A percentile compares a stretch with the other conserved stretches of the same genome.
These are phyloP conservation scores for Thermothielavioides terrestris DNA, from an alignment of 495 filamentous ascomycete genomes.

Conservation along the genomic window DNA sequence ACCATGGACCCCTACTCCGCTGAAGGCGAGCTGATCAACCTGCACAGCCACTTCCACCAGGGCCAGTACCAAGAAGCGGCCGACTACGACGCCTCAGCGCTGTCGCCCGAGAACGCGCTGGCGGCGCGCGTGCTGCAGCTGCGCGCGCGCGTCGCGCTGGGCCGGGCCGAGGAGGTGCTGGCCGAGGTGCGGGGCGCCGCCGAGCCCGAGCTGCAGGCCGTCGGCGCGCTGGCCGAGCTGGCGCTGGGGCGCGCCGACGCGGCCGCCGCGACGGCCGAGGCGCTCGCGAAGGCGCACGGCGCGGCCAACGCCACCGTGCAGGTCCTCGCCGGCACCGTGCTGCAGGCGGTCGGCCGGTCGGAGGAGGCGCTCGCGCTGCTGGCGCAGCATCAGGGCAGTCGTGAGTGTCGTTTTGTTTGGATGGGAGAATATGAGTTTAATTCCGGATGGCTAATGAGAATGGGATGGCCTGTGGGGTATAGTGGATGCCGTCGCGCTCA, in stretches of 20 bases:
- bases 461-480: neutral
- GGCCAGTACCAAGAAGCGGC: constrained; percentile 77
- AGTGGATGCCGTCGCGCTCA: constrained; percentile 60
- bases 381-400: constrained; percentile 76
- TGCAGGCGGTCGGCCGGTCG: constrained; percentile 64
- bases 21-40: constrained; percentile 92
- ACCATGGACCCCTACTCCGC: constrained; percentile 76
- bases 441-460: neutral
- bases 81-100: constrained; percentile 66
- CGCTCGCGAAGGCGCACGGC: constrained; percentile 51
- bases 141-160: constrained; percentile 73
- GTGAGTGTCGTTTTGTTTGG: constrained; percentile 43
- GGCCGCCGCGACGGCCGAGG: constrained; percentile 55
- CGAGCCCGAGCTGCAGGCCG: constrained; percentile 67
- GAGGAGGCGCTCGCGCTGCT: constrained; percentile 79
- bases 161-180: constrained; percentile 63
- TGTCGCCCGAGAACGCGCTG: constrained; percentile 67
- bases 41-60: constrained; percentile 92
- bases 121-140: constrained; percentile 72
- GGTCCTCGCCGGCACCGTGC: constrained; percentile 64
- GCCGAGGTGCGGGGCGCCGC: constrained; percentile 55
- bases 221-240: constrained; percentile 69
- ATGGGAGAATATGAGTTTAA: neutral
- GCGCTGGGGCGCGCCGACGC: constrained; percentile 48
- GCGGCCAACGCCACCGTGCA: constrained; percentile 76